phyloP scores from a whole-genome alignment of 768 basidiomycete genomes.

The Russula sp. region DNA sequence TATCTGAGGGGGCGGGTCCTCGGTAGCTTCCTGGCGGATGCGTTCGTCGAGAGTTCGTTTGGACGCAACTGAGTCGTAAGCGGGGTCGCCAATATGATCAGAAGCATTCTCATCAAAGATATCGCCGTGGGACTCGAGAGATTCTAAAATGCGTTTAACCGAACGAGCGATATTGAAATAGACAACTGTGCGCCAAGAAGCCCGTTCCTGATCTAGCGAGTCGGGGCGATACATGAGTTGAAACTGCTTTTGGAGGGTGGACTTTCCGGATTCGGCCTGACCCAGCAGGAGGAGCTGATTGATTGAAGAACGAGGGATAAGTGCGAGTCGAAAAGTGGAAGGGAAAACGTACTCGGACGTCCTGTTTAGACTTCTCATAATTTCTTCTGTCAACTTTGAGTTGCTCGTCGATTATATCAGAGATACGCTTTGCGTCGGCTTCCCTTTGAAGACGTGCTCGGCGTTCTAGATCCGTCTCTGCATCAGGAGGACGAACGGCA shows the following conservation, averaged over 20 bases:
- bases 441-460: slow-evolving; percentile 54
- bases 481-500: slow-evolving; percentile 55
- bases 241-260: slow-evolving; percentile 72
- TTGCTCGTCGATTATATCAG: slow-evolving; percentile 79
- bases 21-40: background rate
- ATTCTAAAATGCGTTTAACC: slow-evolving; percentile 34
- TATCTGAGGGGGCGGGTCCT: background rate
- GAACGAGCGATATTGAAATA: slow-evolving; percentile 65
- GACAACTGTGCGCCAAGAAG: slow-evolving; percentile 73
- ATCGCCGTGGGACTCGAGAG: slow-evolving; percentile 29
- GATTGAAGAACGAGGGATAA: slow-evolving; percentile 25
- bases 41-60: slow-evolving; percentile 8
- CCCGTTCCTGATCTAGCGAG: slow-evolving; percentile 62
- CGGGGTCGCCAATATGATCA: background rate
- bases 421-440: slow-evolving; percentile 67
- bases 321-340: background rate
- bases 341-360: slow-evolving; percentile 55
- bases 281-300: slow-evolving; percentile 64
- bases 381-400: slow-evolving; percentile 64
- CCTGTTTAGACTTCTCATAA: slow-evolving; percentile 57
- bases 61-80: slow-evolving; percentile 7
- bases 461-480: slow-evolving; percentile 64
- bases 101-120: slow-evolving; percentile 13
- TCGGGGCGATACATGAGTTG: slow-evolving; percentile 76
- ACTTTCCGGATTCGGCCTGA: slow-evolving; percentile 75